Conservation (phyloP, 495 filamentous ascomycete genomes). For the Talaromyces trachyspermus region DNA sequence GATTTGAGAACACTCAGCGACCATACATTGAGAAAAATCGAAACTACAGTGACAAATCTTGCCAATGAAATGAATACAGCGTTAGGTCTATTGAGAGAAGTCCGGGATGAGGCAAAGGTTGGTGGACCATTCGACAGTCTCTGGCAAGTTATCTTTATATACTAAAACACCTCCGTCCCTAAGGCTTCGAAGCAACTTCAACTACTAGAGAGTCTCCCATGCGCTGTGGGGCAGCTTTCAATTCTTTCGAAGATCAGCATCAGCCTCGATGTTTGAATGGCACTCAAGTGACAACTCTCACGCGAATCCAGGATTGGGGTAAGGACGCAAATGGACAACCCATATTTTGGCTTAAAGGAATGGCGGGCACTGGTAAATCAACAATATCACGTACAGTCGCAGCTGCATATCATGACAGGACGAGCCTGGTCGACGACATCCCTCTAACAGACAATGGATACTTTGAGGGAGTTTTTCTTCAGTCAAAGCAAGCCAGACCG, state of each 20-base stretch:
- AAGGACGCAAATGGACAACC: background rate
- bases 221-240: background rate
- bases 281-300: background rate
- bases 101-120: background rate
- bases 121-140: background rate
- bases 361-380: slow-evolving; percentile 41
- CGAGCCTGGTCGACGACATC: background rate
- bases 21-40: background rate
- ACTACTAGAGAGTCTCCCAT: background rate
- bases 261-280: background rate
- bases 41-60: background rate
- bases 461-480: slow-evolving; percentile 34
- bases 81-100: background rate
- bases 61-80: background rate
- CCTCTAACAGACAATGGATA: background rate
- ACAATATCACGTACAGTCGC: slow-evolving; percentile 37
- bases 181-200: background rate
- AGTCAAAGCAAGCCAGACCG: background rate
- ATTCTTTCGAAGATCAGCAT: background rate
- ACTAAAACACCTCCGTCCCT: no score
- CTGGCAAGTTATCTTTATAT: background rate
- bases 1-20: background rate
- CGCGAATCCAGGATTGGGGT: background rate
- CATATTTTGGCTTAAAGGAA: slow-evolving; percentile 40
- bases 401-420: background rate